Base-by-base conservation (phyloP, 345 rosid genomes). In the Durio zibethinus region DNA sequence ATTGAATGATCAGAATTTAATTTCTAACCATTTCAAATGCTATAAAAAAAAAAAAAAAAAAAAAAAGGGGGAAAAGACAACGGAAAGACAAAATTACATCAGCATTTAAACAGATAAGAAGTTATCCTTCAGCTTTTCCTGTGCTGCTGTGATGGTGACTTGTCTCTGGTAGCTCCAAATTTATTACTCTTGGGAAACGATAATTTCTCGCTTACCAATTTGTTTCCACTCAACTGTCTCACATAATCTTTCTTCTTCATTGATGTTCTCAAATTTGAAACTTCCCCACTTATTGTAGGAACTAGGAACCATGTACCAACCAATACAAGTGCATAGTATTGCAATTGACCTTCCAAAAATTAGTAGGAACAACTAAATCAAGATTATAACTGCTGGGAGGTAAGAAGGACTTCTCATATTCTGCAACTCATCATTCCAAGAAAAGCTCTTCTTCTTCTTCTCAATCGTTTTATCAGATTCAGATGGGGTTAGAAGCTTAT, bases 261-360 rank as follows among this genome's bases (percentile, higher is more conserved):
- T 11, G 80, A 62, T 18, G 27, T 70, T 50, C 52, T 69, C 4
- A 21, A 59, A 61, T 79, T 80, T 23, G 84, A 72, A 15, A 31
- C 43, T 66, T 72, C 79, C 53, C 71, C 82, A 47, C 54, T 40
- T 16, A 89, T 54, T n/a, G 85, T 45, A 50, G 91, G 92, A 36
- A 87, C 73, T 10, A 50, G 91, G 92, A 36, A 87, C 73, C 9
- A 84, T 4, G 82, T 86, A 89, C 95, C 95, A 91, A 7, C 83
- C 85, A 4, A 86, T 14, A 45, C 89, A 89, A 21, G 87, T 81
- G 48, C 88, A 88, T 4, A 91, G 7, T 15, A 87, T 83, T 0
- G 81, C 86, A 60, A 76, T 81, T 14, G 93, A 83, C 74, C 88
- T 82, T 73, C 91, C 93, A 35, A 87, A 84, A 20, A 87, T 76